A percentile compares a stretch with the other conserved stretches of the same genome.
Conservation (phyloP, 306 rosid species). For the Sophora flavescens region DNA sequence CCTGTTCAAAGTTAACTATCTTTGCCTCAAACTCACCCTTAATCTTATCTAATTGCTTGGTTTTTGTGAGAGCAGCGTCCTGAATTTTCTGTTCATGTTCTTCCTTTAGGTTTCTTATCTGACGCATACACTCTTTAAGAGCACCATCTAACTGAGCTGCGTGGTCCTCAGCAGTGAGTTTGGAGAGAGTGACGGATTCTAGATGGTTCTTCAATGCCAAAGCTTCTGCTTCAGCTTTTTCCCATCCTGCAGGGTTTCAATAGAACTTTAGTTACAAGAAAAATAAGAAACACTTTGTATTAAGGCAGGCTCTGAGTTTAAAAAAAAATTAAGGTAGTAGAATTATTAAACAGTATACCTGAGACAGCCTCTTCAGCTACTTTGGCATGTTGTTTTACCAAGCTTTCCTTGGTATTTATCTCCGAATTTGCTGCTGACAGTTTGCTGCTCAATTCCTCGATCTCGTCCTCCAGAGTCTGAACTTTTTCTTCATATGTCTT, state of each 20-base stretch:
- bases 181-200: constrained; percentile 85
- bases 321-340: neutral
- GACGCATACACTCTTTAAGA: constrained; percentile 97
- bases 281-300: constrained; percentile 26
- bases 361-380: constrained; percentile 99
- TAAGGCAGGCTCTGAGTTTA: constrained; percentile 16
- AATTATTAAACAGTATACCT: constrained; percentile 59
- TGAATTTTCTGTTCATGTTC: constrained; percentile 92
- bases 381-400: constrained; percentile 95
- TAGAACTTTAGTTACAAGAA: constrained; percentile 31
- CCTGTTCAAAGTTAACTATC: constrained; percentile 84
- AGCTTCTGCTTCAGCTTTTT: constrained; percentile 99
- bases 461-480: constrained; percentile 75
- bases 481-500: constrained; percentile 78
- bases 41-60: constrained; percentile 85
- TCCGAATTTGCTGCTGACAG: constrained; percentile 81
- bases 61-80: constrained; percentile 76
- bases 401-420: constrained; percentile 81
- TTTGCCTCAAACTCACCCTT: constrained; percentile 85
- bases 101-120: constrained; percentile 93
- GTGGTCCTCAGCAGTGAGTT: constrained; percentile 95
- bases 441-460: constrained; percentile 73
- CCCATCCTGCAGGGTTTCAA: constrained; percentile 82
- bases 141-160: constrained; percentile 98
- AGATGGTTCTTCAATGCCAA: constrained; percentile 86